Conservation (phyloP, 352 stramenopile species). For the Phytophthora parvispora region DNA sequence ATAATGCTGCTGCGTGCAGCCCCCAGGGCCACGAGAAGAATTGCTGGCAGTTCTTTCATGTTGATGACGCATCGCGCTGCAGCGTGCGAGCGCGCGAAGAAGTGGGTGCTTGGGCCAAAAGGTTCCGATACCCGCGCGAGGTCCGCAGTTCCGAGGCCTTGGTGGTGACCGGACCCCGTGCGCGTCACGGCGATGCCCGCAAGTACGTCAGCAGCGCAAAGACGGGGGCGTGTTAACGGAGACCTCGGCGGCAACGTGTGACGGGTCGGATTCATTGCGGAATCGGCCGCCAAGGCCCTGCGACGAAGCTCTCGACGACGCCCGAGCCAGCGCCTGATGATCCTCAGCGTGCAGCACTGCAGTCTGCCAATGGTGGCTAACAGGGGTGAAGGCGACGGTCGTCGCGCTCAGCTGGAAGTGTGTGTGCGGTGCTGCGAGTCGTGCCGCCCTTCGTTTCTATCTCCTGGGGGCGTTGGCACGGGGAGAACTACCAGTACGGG, state of each 20-base stretch:
- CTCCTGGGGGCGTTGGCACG: no score
- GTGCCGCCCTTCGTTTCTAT: no score
- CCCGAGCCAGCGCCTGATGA: no score
- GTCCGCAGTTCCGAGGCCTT: not conserved
- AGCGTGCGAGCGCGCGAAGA: not conserved
- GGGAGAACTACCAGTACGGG: no score
- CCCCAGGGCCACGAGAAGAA: not conserved
- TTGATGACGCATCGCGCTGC: not conserved
- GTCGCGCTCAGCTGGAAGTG: no score
- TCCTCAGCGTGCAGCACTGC: not conserved
- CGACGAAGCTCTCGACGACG: not conserved
- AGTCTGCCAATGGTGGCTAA: not conserved
- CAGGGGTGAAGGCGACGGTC: no score
- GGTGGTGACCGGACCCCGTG: not conserved
- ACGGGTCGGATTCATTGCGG: not conserved
- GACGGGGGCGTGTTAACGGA: constrained; percentile 1
- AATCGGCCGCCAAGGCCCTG: not conserved
- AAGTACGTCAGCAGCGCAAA: constrained; percentile 7
- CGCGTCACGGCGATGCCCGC: not conserved
- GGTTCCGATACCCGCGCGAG: not conserved
- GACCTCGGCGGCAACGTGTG: not conserved
- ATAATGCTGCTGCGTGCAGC: not conserved
- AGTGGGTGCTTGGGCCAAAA: not conserved
- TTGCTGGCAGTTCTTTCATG: not conserved
- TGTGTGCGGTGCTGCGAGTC: no score